Evolutionary conservation across 2,329 filamentous ascomycete genomes (phyloP), one percentile per base, ranked within the genome.

Genomic region (Ophiosphaerella herpotricha): DNA sequence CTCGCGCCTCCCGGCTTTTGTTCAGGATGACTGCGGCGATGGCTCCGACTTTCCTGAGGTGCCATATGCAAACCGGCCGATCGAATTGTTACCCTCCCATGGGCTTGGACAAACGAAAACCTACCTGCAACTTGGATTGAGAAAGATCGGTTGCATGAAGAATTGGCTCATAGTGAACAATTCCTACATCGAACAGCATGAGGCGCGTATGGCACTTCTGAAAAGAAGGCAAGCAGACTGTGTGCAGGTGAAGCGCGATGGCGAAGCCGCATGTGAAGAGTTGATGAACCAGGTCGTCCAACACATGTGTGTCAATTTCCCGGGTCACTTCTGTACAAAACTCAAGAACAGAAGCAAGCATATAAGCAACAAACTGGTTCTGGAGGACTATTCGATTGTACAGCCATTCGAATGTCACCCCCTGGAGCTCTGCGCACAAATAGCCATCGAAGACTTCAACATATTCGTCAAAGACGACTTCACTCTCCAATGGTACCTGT

Each of bases 381-480:
- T 67, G 11, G 78, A 82, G 43, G 71, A 65, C 13, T 80, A 78
- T 52, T 53, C 62, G 0, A 65, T 80, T 31, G 70, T 70, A 1
- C 63, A 59, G 3, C 60, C 67, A 2, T 70, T 66, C 26, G 64
- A 67, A 24, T 59, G 71, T 6, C 73, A 78, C 40, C 77, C 80
- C 1, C 63, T 82, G n/a, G 80, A 82, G 50, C 66, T 78, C 12
- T 77, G 77, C 8, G 79, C 79, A 0, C 71, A 78, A 40, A 64
- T 83, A 14, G 75, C 76, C 1, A 78, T 77, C 75, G 80, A 82
- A 59, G 80, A 83, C 52, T 74, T 82, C 48, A 80, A 75, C 42
- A 71, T 83, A 33, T 55, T 82, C 33, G 68, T 77, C 50, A 74
- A 74, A 54, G 60, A 72, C 40, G 73, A 75, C 11, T 74, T 74